phyloP scores from a whole-genome alignment of 129 eudicot species.

The Gnaphalium uliginosum region DNA sequence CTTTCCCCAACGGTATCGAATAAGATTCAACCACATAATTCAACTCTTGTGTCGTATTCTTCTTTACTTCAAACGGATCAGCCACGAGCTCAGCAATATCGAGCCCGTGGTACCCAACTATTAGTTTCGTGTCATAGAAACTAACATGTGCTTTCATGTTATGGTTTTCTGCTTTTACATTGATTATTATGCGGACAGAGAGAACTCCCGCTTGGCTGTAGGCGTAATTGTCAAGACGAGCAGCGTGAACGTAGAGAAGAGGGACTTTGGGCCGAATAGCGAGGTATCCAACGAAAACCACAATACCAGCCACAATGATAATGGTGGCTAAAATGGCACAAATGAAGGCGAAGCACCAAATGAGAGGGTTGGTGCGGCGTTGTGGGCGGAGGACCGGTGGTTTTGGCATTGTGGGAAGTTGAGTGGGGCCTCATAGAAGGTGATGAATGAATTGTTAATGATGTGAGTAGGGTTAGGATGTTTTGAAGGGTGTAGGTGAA shows the following conservation, averaged over 20 bases:
- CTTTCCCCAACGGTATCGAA: constrained; percentile 48
- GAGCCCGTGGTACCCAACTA: constrained; percentile 46
- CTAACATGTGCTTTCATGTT: constrained; percentile 59
- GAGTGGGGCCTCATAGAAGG: constrained; percentile 25
- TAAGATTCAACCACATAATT: constrained; percentile 45
- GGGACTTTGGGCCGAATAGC: constrained; percentile 62
- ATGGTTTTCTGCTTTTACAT: constrained; percentile 51
- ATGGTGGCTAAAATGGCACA: constrained; percentile 48
- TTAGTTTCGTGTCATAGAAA: constrained; percentile 43
- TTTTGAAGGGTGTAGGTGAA: constrained; percentile 19
- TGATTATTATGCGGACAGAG: constrained; percentile 41
- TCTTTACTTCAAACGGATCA: constrained; percentile 50
- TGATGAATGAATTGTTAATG: constrained; percentile 31
- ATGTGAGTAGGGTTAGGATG: constrained; percentile 7
- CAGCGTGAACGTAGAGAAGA: constrained; percentile 41
- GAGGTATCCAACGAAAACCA: constrained; percentile 59
- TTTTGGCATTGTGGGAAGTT: constrained; percentile 41
- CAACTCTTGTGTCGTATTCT: constrained; percentile 40
- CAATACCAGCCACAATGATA: constrained; percentile 56
- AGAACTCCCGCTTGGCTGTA: constrained; percentile 49
- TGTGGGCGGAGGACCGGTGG: constrained; percentile 23
- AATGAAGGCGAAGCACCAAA: constrained; percentile 64
- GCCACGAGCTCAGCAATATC: constrained; percentile 50
- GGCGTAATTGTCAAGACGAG: constrained; percentile 45
- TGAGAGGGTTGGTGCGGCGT: constrained; percentile 53